A percentile compares a stretch with the other conserved stretches of the same genome.
Evolutionary conservation across 495 filamentous ascomycete species (phyloP).

Genomic region (Talaromyces wortmannii): DNA sequence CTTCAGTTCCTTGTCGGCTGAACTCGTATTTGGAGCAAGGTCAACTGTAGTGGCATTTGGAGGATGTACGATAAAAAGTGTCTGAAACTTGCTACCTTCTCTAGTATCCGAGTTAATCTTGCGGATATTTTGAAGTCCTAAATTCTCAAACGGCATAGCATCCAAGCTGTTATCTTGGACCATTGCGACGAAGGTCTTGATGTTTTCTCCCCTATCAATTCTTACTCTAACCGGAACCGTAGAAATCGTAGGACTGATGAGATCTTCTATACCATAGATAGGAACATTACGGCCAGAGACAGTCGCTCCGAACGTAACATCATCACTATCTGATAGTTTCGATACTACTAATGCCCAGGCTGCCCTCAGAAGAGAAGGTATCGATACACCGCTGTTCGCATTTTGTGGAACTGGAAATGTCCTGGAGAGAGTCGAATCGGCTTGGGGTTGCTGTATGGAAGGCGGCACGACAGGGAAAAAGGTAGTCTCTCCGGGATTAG

Average conservation of each 20-base stretch:
- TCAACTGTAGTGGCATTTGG: not conserved
- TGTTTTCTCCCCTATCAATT: slow-evolving; percentile 13
- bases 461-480: not conserved
- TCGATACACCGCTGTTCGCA: not conserved
- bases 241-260: slow-evolving; percentile 53
- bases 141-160: slow-evolving; percentile 48
- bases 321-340: slow-evolving; percentile 8
- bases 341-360: slow-evolving; percentile 33
- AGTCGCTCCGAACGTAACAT: slow-evolving; percentile 11
- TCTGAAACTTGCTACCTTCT: slow-evolving; percentile 1
- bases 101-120: not conserved
- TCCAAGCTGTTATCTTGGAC: slow-evolving; percentile 39
- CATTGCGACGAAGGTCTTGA: slow-evolving; percentile 22
- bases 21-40: too few species aligned
- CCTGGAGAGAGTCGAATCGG: not conserved
- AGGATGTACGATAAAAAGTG: slow-evolving; percentile 1
- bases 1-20: not conserved
- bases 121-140: slow-evolving; percentile 52
- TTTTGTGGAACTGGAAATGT: not conserved
- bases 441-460: not conserved
- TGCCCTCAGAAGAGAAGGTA: slow-evolving; percentile 14
- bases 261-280: slow-evolving; percentile 41
- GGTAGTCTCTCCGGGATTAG: not conserved
- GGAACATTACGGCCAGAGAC: slow-evolving; percentile 45
- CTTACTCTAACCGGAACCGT: slow-evolving; percentile 48